These are phyloP conservation scores for Trichosporon faecale DNA, from an alignment of 1,284 basidiomycete species.

Conservation along the genomic window DNA sequence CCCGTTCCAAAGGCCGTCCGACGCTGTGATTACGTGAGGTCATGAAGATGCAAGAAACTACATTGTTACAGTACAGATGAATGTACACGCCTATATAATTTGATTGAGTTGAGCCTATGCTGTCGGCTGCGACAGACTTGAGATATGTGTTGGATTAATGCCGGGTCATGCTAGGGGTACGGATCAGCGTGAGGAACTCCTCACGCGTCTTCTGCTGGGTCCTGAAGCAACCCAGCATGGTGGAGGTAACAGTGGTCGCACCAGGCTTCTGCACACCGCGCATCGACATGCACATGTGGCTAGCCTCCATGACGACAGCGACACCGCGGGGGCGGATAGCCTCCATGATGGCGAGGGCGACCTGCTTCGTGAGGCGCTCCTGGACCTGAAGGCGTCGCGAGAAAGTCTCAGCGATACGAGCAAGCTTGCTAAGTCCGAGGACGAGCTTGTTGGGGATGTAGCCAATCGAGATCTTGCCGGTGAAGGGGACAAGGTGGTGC, in stretches of 20 bases:
- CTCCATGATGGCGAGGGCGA: constrained; percentile 94
- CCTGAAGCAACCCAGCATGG: constrained; percentile 98
- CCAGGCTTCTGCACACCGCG: constrained; percentile 99
- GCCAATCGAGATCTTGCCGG: constrained; percentile 81
- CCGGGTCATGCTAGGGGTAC: constrained; percentile 39
- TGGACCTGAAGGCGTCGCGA: constrained; percentile 94
- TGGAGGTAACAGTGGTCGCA: constrained; percentile 91
- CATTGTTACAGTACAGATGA: constrained; percentile 28
- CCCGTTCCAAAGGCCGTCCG: too few species aligned
- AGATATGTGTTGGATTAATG: constrained; percentile 24
- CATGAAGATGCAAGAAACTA: constrained; percentile 6
- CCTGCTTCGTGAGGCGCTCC: constrained; percentile 95
- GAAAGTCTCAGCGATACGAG: constrained; percentile 96
- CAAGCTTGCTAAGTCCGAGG: constrained; percentile 94
- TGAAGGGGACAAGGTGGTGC: constrained; percentile 98
- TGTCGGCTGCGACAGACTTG: not conserved
- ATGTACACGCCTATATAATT: constrained; percentile 21
- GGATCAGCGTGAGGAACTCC: constrained; percentile 58
- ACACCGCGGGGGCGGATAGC: constrained; percentile 95
- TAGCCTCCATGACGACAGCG: constrained; percentile 99
- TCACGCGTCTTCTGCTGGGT: constrained; percentile 96
- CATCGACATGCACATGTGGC: constrained; percentile 99
- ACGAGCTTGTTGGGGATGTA: constrained; percentile 97
- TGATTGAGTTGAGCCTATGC: constrained; percentile 9
- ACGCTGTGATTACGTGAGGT: too few species aligned